Percentiles rank a stretch among this genome's conserved stretches.
phyloP scores from a whole-genome alignment of 192 early-diverging fungal genomes.

The Spizellomyces punctatus region DNA sequence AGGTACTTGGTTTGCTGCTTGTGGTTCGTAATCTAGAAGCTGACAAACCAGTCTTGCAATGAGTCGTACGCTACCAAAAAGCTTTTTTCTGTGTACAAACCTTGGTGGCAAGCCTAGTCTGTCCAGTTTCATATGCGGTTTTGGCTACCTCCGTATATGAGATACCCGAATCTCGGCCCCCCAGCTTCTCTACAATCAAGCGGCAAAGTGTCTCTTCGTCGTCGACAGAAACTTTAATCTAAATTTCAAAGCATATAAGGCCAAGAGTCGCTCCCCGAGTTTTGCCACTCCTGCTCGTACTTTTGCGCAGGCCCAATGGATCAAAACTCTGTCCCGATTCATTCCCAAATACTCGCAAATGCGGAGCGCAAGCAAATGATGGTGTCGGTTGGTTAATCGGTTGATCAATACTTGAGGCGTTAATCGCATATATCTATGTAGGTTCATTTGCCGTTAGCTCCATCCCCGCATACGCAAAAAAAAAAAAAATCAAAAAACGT shows the following conservation, averaged over 20 bases:
- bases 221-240: constrained; percentile 80
- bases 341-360: constrained; percentile 85
- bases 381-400: constrained; percentile 79
- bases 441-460: too few relatives aligned
- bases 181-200: constrained; percentile 77
- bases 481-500: too few relatives aligned
- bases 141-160: constrained; percentile 94
- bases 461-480: background rate
- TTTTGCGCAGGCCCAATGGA: constrained; percentile 98
- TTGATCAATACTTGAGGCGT: constrained; percentile 83
- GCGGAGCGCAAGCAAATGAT: constrained; percentile 82
- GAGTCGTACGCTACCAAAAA: background rate
- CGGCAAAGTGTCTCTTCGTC: constrained; percentile 87
- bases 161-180: constrained; percentile 64
- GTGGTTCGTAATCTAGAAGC: constrained; percentile 92
- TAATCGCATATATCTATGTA: constrained; percentile 64
- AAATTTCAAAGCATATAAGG: background rate
- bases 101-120: constrained; percentile 80
- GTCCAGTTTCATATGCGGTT: constrained; percentile 83
- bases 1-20: constrained; percentile 92
- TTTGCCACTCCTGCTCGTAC: constrained; percentile 34
- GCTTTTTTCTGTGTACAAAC: constrained; percentile 37
- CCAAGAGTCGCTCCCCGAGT: constrained; percentile 2
- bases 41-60: constrained; percentile 30
- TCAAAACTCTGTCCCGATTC: constrained; percentile 76